Conservation (phyloP, 768 basidiomycete species). For the Naematelia encephala region DNA sequence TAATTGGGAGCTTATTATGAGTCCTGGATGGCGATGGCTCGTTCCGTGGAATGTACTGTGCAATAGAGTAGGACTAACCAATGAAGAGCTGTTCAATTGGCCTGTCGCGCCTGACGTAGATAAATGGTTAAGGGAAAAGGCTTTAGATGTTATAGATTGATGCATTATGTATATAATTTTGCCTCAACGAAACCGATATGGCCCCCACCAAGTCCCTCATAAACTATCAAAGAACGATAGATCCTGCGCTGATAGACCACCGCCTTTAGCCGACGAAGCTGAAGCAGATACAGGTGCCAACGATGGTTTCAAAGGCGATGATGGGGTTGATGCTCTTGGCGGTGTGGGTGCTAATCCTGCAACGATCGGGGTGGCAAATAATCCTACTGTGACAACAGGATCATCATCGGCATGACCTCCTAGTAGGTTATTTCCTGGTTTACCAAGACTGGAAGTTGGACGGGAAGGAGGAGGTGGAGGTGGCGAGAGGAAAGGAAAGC, state of each 20-base stretch:
- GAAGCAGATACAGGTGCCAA: not conserved
- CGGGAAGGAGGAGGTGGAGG: conserved; percentile 31
- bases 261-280: not conserved
- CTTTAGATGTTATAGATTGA: not conserved
- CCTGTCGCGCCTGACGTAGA: conserved; percentile 24
- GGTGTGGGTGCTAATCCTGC: conserved; percentile 5
- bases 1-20: conserved; percentile 38
- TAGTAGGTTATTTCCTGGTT: not conserved
- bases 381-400: not conserved
- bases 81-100: conserved; percentile 31
- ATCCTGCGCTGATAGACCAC: conserved; percentile 76
- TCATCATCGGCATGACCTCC: conserved; percentile 3
- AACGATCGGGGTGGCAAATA: not conserved
- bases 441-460: conserved; percentile 14
- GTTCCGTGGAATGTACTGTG: conserved; percentile 28
- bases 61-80: conserved; percentile 11
- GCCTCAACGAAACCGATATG: too few species aligned
- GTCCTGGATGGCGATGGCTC: conserved; percentile 28
- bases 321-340: not conserved
- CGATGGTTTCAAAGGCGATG: not conserved
- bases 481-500: conserved; percentile 30
- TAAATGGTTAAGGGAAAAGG: conserved; percentile 1
- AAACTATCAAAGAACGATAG: conserved; percentile 81
- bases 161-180: too few species aligned
- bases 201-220: too few species aligned